These are phyloP conservation scores for Acrocalymma vagum DNA, from an alignment of 2,329 filamentous ascomycete genomes.

Conservation along the genomic window DNA sequence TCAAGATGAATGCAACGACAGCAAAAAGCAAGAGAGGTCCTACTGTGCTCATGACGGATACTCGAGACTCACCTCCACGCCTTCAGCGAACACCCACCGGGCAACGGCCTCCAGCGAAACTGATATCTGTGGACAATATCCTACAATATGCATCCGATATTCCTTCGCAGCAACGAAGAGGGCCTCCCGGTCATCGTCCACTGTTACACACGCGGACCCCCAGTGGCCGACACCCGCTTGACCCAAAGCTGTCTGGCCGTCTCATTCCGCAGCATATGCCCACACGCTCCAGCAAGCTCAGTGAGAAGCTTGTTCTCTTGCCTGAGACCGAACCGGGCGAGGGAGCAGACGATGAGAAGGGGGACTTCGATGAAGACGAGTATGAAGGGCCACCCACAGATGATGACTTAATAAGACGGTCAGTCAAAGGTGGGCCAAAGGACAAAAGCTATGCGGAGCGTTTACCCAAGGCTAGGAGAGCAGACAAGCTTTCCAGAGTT, in stretches of 20 bases:
- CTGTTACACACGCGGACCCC: constrained; percentile 57
- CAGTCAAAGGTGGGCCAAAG: constrained; percentile 67
- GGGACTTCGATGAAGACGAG: constrained; percentile 67
- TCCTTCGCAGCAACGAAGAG: constrained; percentile 88
- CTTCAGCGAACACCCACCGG: constrained; percentile 46
- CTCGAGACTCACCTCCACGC: constrained; percentile 56
- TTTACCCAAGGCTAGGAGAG: constrained; percentile 84
- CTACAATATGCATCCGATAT: constrained; percentile 94
- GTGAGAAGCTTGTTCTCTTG: constrained; percentile 94
- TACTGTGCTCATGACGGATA: constrained; percentile 62
- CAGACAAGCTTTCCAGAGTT: constrained; percentile 86
- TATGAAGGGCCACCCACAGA: constrained; percentile 70
- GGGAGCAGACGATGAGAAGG: constrained; percentile 62
- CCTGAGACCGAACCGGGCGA: constrained; percentile 75
- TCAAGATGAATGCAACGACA: constrained; percentile 42
- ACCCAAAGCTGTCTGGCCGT: constrained; percentile 65
- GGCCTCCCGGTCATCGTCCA: constrained; percentile 67
- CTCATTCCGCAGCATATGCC: constrained; percentile 72
- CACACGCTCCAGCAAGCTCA: constrained; percentile 89
- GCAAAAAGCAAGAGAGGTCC: constrained; percentile 48
- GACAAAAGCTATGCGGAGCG: constrained; percentile 95
- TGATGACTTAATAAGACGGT: constrained; percentile 71
- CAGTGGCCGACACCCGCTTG: constrained; percentile 60
- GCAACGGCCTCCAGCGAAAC: constrained; percentile 64
- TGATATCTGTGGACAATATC: constrained; percentile 91